Conservation (phyloP, 208 protist species). For the Endotrypanum monterogeii region DNA sequence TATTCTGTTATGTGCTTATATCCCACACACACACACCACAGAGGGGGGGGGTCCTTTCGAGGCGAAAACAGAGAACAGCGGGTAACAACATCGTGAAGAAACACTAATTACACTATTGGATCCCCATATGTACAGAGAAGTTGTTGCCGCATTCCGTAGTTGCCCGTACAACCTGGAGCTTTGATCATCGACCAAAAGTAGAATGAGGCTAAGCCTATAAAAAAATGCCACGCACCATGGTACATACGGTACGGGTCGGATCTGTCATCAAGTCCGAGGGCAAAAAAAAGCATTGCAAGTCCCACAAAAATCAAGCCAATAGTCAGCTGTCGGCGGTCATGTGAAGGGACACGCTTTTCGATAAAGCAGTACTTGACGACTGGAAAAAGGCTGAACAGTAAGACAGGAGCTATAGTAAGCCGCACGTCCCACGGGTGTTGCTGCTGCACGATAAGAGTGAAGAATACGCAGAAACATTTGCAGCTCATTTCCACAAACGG, state of each 20-base stretch:
- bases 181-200: constrained; percentile 57
- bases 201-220: constrained; percentile 50
- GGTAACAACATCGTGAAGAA: background rate
- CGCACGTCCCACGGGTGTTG: constrained; percentile 69
- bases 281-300: constrained; percentile 50
- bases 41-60: background rate
- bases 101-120: background rate
- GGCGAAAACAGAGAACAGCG: background rate
- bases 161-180: constrained; percentile 3
- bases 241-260: constrained; percentile 69
- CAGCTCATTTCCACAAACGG: constrained; percentile 36
- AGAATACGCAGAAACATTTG: constrained; percentile 62
- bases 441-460: constrained; percentile 62
- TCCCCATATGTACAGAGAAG: constrained; percentile 14
- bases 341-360: constrained; percentile 15
- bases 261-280: constrained; percentile 57
- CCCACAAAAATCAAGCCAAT: constrained; percentile 30
- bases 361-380: constrained; percentile 49
- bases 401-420: constrained; percentile 52
- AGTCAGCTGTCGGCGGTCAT: constrained; percentile 24
- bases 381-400: constrained; percentile 55
- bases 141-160: background rate
- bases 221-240: constrained; percentile 80
- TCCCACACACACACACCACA: too few relatives aligned
- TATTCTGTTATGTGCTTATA: too few relatives aligned